Evolutionary conservation across 371 early-diverging fungal species (phyloP), one percentile per base, ranked within the genome.

Genomic region (Mucor velutinosus): DNA sequence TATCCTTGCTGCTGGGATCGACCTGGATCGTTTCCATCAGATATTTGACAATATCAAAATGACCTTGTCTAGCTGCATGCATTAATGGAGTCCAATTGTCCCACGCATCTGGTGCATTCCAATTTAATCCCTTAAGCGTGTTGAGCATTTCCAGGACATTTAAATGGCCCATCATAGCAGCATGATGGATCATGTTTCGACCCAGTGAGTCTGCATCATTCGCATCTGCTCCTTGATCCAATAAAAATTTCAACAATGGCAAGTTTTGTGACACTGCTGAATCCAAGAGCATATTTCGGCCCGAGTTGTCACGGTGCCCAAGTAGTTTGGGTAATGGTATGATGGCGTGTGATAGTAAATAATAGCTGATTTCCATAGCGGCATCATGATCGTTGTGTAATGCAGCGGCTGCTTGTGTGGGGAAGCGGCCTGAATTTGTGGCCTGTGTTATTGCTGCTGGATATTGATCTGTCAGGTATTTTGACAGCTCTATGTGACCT

Each of bases 11-110:
- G n/a, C 29, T 11, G 11, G 27, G 10, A 39, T 78, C 63, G 2
- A 76, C 78, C 10, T 63, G 25, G 10, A 68, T 58, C 6, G 43
- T 21, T n/a, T 78, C 72, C 0, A 82, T 49, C 30, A 86, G 49
- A 51, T 69, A 86, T 7, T 58, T 53, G 10, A 79, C 76, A 21
- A 72, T 43, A 12, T 71, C 55, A 0, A 73, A 3, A 62, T 84
- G 74, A 0, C 83, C 81, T 61, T 86, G 71, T 58, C 74, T 77
- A 14, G 81, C 72, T 8, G 84, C 81, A 66, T 84, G 81, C 80
- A 84, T 81, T 0, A 86, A 62, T 15, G 84, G 78, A 12, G 86
- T 80, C 84, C 84, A 86, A 14, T 56, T 45, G 65, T 86, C 86
- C 86, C 83, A 86, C 17, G 59, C 41, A 64, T 86, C 86, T 2